Base-by-base conservation (phyloP, 2,329 filamentous ascomycete genomes). In the Ascochyta koolunga region DNA sequence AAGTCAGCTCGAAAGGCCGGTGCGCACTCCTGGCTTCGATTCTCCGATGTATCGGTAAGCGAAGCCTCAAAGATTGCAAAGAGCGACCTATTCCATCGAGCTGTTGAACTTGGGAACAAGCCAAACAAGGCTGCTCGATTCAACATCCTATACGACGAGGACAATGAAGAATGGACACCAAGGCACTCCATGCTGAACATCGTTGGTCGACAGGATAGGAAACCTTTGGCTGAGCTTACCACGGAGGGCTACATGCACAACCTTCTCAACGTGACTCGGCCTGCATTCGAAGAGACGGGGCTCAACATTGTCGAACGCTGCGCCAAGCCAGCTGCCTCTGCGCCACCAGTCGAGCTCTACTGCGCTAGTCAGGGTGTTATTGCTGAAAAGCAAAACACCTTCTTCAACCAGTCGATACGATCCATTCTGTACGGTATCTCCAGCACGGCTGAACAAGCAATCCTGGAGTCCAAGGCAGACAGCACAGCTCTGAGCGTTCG, bases 11-110 rank as follows among this genome's bases (percentile, higher is more conserved):
- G 82, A 19, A 82, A 83, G 0, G 80, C 83, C 43, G 83, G 86
- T 13, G 83, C 86, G 2, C 98, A 98, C 74, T 93, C 93, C 0
- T 99, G 92, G 86, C 81, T 98, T 54, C 87, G 92, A 4, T 96
- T 99, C 67, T 85, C 89, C 3, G 91, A 96, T 65, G 80, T 83
- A 0, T 95, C 91, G 13, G 79, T 87, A 1, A 81, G 82, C 9
- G 93, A 98, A 59, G 87, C 86, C 1, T 89, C 88, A 53, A 80
- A 82, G 49, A 83, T 87, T 27, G 89, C 89, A 4, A 89, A 87
- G 63, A 80, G 83, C 47, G 87, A 88, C 55, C 63, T 96, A 2
- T 90, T 96, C 64, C 81, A 89, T 48, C 89, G 93, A 33, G 89
- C 91, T 3, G 77, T 88, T 1, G 82, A 86, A 44, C 80, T 89